These are phyloP conservation scores for Canna indica DNA, from an alignment of 176 grass and related monocot genomes.

Conservation along the genomic window DNA sequence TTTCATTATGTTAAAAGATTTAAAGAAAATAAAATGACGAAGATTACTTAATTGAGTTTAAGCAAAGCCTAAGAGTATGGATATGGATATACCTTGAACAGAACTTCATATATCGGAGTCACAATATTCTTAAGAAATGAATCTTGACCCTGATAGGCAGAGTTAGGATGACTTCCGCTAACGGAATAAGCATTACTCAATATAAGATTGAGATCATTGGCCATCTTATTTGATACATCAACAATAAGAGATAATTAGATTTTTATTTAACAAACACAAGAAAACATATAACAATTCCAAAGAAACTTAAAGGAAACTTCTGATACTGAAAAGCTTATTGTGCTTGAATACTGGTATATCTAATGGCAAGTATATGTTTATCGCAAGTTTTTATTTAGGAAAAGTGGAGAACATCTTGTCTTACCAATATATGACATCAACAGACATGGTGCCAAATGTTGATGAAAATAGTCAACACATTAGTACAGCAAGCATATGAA, in stretches of 20 bases:
- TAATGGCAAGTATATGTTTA: no score
- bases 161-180: slow-evolving; percentile 18
- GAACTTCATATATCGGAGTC: slow-evolving; percentile 58
- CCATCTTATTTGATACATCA: slow-evolving; percentile 58
- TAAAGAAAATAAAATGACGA: neutral
- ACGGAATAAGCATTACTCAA: neutral
- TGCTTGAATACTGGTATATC: no score
- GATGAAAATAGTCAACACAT: neutral
- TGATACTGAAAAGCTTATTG: neutral
- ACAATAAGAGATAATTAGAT: slow-evolving; percentile 8
- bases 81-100: slow-evolving; percentile 58
- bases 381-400: neutral
- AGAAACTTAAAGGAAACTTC: neutral
- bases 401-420: neutral
- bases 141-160: slow-evolving; percentile 29
- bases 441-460: neutral
- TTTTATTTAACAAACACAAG: neutral
- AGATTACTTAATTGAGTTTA: neutral
- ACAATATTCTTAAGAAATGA: slow-evolving; percentile 66
- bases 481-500: neutral
- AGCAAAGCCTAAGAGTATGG: slow-evolving; percentile 1
- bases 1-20: neutral
- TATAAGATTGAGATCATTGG: slow-evolving; percentile 50
- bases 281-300: neutral
- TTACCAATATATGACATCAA: neutral